Evolutionary conservation across 352 stramenopile genomes (phyloP).

Genomic region (Globisporangium paddicum): DNA sequence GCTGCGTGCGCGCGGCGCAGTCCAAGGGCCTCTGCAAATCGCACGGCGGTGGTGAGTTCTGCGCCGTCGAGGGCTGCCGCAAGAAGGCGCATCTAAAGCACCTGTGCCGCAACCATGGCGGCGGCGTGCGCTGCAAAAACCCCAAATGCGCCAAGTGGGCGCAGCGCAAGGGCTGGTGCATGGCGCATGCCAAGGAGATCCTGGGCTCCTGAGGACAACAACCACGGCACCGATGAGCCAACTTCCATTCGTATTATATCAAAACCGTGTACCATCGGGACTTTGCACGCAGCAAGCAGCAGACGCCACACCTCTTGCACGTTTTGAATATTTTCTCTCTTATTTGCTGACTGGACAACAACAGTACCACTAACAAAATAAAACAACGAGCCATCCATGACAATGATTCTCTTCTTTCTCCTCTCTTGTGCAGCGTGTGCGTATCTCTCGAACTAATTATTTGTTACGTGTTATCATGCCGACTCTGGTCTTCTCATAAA

Average conservation of each 20-base stretch:
- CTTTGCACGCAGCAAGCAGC: not conserved
- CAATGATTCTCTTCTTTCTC: not conserved
- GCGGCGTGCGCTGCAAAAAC: slow-evolving; percentile 80
- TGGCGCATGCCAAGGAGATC: slow-evolving; percentile 84
- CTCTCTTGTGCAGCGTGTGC: not conserved
- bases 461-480: not conserved
- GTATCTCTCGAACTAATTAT: slow-evolving; percentile 3
- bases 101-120: slow-evolving; percentile 79
- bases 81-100: slow-evolving; percentile 88
- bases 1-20: slow-evolving; percentile 76
- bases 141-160: slow-evolving; percentile 81
- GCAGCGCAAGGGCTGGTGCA: slow-evolving; percentile 86
- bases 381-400: not conserved
- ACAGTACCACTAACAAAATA: not conserved
- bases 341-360: not conserved
- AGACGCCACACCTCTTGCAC: not conserved
- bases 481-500: slow-evolving; percentile 37
- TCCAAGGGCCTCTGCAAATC: slow-evolving; percentile 85
- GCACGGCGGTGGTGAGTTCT: slow-evolving; percentile 79
- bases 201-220: slow-evolving; percentile 24
- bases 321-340: slow-evolving; percentile 4
- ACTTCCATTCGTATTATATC: slow-evolving; percentile 13
- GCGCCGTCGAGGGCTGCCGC: slow-evolving; percentile 70
- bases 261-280: not conserved
- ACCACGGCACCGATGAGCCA: not conserved